phyloP scores from a whole-genome alignment of 768 basidiomycete species.

The Collybia nuda region DNA sequence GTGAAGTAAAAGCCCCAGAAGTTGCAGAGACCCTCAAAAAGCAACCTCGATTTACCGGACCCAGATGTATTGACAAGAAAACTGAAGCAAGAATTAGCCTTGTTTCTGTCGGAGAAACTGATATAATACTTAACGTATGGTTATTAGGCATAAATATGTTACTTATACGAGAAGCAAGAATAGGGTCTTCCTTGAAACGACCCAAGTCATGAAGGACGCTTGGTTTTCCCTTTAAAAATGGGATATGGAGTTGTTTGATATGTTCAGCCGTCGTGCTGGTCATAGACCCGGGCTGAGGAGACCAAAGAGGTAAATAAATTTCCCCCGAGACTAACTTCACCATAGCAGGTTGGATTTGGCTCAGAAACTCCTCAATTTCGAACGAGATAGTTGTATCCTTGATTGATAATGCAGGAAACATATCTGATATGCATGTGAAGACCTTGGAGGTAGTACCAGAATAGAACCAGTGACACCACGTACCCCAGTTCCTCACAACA shows the following conservation, averaged over 20 bases:
- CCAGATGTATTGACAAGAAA: constrained; percentile 49
- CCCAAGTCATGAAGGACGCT: constrained; percentile 42
- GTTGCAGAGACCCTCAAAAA: constrained; percentile 43
- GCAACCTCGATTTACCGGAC: constrained; percentile 43
- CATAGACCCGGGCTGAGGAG: constrained; percentile 16
- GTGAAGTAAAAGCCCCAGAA: constrained; percentile 51
- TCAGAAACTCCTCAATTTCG: constrained; percentile 20
- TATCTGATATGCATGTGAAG: constrained; percentile 6
- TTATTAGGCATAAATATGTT: constrained; percentile 45
- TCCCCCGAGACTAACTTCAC: constrained; percentile 30
- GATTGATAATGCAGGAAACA: constrained; percentile 12
- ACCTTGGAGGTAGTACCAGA: not conserved
- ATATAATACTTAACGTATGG: constrained; percentile 33
- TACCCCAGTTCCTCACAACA: constrained; percentile 29
- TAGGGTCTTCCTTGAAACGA: constrained; percentile 29
- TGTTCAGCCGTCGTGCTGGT: constrained; percentile 22
- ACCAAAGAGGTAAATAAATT: constrained; percentile 31
- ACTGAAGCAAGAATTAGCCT: constrained; percentile 16
- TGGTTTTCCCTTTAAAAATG: constrained; percentile 35
- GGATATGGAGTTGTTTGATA: constrained; percentile 30
- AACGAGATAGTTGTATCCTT: constrained; percentile 8
- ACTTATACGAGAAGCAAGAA: constrained; percentile 29
- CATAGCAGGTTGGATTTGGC: constrained; percentile 29
- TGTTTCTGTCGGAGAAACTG: not conserved
- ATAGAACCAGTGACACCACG: not conserved